These are phyloP conservation scores for Daldinia childiae DNA, from an alignment of 495 filamentous ascomycete genomes.

Conservation along the genomic window DNA sequence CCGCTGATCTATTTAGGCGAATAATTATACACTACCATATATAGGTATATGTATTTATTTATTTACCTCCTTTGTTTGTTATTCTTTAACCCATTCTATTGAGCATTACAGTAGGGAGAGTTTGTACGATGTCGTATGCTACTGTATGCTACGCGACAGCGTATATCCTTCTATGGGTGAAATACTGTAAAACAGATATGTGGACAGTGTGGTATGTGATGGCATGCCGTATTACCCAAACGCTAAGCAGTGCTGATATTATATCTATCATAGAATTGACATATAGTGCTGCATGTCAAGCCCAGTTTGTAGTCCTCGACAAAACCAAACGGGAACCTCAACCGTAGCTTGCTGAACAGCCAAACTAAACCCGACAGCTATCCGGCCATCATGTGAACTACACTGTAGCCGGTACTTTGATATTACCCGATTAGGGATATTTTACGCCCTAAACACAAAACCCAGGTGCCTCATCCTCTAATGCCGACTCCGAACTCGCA, in stretches of 20 bases:
- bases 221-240: constrained; percentile 32
- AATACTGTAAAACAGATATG: neutral
- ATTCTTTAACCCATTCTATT: neutral
- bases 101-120: neutral
- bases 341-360: neutral
- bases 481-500: constrained; percentile 33
- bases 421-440: constrained; percentile 2
- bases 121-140: neutral
- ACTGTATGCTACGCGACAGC: neutral
- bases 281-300: constrained; percentile 11
- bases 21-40: neutral
- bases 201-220: neutral
- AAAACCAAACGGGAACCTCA: constrained; percentile 3
- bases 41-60: neutral
- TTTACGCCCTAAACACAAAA: constrained; percentile 18
- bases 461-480: constrained; percentile 27
- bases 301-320: neutral
- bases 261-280: constrained; percentile 30
- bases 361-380: neutral
- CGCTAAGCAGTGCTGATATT: constrained; percentile 28
- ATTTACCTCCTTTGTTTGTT: neutral
- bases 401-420: neutral
- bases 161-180: neutral
- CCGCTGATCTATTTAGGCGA: neutral
- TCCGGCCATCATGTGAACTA: constrained; percentile 7